Conservation (phyloP, 768 basidiomycete species). For the Lentinula lateritia region DNA sequence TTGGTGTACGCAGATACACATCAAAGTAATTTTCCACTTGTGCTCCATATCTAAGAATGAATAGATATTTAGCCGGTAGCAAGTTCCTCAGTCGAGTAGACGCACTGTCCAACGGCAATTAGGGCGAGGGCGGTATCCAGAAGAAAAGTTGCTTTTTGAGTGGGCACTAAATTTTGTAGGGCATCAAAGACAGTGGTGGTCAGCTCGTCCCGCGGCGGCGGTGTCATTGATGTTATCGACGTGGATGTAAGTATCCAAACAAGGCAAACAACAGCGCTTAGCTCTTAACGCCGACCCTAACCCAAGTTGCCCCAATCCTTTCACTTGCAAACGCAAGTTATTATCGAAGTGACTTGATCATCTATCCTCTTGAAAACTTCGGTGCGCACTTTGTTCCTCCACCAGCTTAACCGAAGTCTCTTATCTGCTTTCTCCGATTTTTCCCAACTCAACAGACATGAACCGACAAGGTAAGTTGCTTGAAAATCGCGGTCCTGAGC, state of each 20-base stretch:
- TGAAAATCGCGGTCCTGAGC: background rate
- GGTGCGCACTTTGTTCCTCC: slow-evolving; percentile 14
- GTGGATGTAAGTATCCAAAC: background rate
- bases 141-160: slow-evolving; percentile 44
- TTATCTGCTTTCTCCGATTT: background rate
- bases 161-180: slow-evolving; percentile 36
- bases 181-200: slow-evolving; percentile 45
- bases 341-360: background rate
- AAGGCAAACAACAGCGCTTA: background rate
- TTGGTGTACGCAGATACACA: slow-evolving; percentile 58
- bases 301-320: background rate
- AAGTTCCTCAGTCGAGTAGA: slow-evolving; percentile 1
- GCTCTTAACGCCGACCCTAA: background rate
- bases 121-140: slow-evolving; percentile 43
- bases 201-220: slow-evolving; percentile 39
- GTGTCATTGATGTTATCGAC: background rate
- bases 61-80: background rate
- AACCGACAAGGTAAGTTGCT: slow-evolving; percentile 51
- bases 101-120: slow-evolving; percentile 47
- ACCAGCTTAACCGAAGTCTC: slow-evolving; percentile 19
- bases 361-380: background rate
- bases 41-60: slow-evolving; percentile 45
- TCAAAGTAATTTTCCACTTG: slow-evolving; percentile 65
- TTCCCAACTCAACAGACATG: slow-evolving; percentile 29
- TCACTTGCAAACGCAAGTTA: background rate